These are phyloP conservation scores for Auricularia sp. DNA, from an alignment of 768 basidiomycete species.

Conservation along the genomic window DNA sequence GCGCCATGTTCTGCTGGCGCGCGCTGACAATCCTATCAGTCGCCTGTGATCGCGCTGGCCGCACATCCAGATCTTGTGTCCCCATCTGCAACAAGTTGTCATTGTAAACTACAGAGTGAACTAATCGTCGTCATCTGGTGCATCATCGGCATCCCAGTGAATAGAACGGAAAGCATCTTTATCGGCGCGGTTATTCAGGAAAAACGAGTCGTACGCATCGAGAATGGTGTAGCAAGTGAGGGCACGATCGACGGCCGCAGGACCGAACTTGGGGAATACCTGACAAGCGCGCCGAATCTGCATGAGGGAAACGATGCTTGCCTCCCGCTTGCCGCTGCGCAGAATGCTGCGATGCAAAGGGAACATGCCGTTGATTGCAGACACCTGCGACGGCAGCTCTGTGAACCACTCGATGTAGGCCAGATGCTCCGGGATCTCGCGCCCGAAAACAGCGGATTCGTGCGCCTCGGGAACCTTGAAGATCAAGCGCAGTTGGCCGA, in stretches of 20 bases:
- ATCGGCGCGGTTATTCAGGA: neutral
- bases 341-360: neutral
- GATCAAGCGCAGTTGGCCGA: conserved; percentile 9
- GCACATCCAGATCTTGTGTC: too few species aligned
- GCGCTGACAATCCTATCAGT: too few species aligned
- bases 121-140: too few species aligned
- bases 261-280: conserved; percentile 23
- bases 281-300: conserved; percentile 21
- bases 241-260: neutral
- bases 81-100: too few species aligned
- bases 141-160: neutral
- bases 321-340: neutral
- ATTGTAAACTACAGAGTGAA: too few species aligned
- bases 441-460: neutral
- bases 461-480: conserved; percentile 9
- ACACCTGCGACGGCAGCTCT: neutral
- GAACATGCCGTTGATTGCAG: neutral
- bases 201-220: neutral
- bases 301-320: conserved; percentile 17
- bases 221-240: neutral
- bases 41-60: too few species aligned
- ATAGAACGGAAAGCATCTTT: neutral
- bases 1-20: too few species aligned
- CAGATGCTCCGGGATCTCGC: conserved; percentile 7
- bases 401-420: conserved; percentile 21